Evolutionary conservation across 1,284 basidiomycete species (phyloP), one percentile per base, ranked within the genome.

Genomic region (Vanrija humicola): DNA sequence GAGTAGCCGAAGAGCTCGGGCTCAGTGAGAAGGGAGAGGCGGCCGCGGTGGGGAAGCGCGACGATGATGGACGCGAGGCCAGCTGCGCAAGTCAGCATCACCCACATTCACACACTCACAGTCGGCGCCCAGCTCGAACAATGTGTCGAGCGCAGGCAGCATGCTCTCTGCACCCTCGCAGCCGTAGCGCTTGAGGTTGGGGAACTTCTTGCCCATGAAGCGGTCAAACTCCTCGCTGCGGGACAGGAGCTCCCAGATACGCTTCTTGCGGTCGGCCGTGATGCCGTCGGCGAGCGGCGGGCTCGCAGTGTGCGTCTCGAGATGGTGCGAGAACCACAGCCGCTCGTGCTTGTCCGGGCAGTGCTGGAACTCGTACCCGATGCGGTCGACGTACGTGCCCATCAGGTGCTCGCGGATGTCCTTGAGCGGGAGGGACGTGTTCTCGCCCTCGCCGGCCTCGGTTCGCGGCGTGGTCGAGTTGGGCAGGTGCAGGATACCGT

Each of bases 91-190:
- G 50, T 59, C 18, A 58, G 56, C 26, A 21, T 38, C n/a, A 23
- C 18, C 3, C n/a, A 3, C n/a, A 21, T 8, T 10, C 28, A 28
- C 28, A 28, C 52, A 40, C 73, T 48, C 46, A 88, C 88, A 80
- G 61, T 77, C 70, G 3, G 88, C 82, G 10, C 89, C 84, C 3
- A 82, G 79, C 1, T 80, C 78, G 62, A 93, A 89, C 12, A 94
- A 73, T 0, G 83, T 80, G 63, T 91, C 88, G 2, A 93, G 79
- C 0, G 89, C 89, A 0, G 89, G 86, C 18, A 94, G 76, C 90
- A 93, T 92, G 6, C 87, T 89, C 77, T 94, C 91, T 1, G 87
- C 91, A 1, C 90, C 90, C 74, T 94, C 90, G 26, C 67, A 69
- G 5, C 67, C 70, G 47, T 73, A 73, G 23, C 71, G 65, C 55